Evolutionary conservation across 73 alveolate species (phyloP).

Genomic region (Diophrys sp.): DNA sequence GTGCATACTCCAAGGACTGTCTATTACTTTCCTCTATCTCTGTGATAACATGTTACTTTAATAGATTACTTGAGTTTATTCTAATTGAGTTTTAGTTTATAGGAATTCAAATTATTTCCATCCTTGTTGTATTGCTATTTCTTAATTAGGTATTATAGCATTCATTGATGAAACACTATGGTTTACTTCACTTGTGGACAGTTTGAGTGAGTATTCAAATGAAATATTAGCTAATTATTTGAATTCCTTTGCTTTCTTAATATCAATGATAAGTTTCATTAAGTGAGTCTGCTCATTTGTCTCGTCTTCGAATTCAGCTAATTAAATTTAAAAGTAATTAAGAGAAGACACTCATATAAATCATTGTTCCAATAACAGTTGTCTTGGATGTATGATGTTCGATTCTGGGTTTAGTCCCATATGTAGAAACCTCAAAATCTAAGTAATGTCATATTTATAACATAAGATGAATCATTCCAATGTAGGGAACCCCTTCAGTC

Average conservation of each 20-base stretch:
- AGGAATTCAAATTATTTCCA: slow-evolving; percentile 33
- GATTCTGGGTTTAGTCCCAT: no score
- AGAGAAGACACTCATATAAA: no score
- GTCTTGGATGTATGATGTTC: no score
- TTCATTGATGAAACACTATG: no score
- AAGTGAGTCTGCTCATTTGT: background rate
- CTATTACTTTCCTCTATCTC: slow-evolving; percentile 16
- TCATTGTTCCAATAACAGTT: no score
- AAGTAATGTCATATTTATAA: no score
- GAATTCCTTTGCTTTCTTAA: background rate
- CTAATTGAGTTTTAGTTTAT: slow-evolving; percentile 16
- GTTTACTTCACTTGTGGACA: no score
- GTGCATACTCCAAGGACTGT: no score
- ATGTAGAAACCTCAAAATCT: no score
- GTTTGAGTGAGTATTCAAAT: background rate
- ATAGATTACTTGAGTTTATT: background rate
- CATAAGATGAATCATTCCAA: no score
- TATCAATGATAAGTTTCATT: background rate
- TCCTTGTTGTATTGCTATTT: slow-evolving; percentile 10
- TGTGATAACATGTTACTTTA: background rate
- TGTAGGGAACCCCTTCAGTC: no score
- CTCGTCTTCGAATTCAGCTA: background rate
- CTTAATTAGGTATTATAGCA: background rate
- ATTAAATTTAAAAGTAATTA: no score
- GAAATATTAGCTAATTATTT: background rate